A percentile compares a stretch with the other conserved stretches of the same genome.
These are phyloP conservation scores for Colletotrichum brevisporum DNA, from an alignment of 2,329 filamentous ascomycete species.

Conservation along the genomic window DNA sequence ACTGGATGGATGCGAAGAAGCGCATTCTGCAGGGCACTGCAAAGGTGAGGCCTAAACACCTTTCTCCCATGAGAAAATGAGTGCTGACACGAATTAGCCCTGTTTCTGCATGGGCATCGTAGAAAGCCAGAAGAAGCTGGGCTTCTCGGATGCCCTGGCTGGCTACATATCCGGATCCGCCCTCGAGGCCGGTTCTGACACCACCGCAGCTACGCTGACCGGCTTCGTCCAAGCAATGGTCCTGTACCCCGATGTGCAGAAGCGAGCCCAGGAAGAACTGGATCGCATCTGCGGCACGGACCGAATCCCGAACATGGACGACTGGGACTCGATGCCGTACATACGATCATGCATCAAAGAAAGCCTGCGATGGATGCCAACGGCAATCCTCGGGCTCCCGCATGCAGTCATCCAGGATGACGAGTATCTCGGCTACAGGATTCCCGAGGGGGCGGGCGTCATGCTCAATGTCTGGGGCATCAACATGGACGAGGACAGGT, in stretches of 20 bases:
- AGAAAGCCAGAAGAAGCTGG: slow-evolving; percentile 41
- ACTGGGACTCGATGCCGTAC: slow-evolving; percentile 61
- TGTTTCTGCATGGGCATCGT: slow-evolving; percentile 47
- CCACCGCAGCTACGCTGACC: slow-evolving; percentile 56
- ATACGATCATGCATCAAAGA: slow-evolving; percentile 63
- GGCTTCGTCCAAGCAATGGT: slow-evolving; percentile 64
- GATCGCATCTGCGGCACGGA: slow-evolving; percentile 58
- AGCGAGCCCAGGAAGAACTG: slow-evolving; percentile 56
- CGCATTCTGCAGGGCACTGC: slow-evolving; percentile 33
- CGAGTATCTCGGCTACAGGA: slow-evolving; percentile 37
- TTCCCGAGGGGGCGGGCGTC: slow-evolving; percentile 33
- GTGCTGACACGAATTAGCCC: slow-evolving; percentile 41
- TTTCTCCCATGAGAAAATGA: not conserved
- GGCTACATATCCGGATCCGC: slow-evolving; percentile 53
- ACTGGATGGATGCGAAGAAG: slow-evolving; percentile 40
- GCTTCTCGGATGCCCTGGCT: slow-evolving; percentile 49
- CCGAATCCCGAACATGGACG: slow-evolving; percentile 58
- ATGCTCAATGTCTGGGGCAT: slow-evolving; percentile 54
- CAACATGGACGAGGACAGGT: slow-evolving; percentile 59
- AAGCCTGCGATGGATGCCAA: slow-evolving; percentile 61
- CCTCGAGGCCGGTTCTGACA: slow-evolving; percentile 59
- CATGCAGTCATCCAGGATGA: slow-evolving; percentile 51
- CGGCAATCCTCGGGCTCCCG: slow-evolving; percentile 52
- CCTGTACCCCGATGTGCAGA: slow-evolving; percentile 57
- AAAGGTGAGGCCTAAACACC: slow-evolving; percentile 23